A percentile compares a stretch with the other conserved stretches of the same genome.
Evolutionary conservation across 257 asterid genomes (phyloP).

Genomic region (Phtheirospermum japonicum): DNA sequence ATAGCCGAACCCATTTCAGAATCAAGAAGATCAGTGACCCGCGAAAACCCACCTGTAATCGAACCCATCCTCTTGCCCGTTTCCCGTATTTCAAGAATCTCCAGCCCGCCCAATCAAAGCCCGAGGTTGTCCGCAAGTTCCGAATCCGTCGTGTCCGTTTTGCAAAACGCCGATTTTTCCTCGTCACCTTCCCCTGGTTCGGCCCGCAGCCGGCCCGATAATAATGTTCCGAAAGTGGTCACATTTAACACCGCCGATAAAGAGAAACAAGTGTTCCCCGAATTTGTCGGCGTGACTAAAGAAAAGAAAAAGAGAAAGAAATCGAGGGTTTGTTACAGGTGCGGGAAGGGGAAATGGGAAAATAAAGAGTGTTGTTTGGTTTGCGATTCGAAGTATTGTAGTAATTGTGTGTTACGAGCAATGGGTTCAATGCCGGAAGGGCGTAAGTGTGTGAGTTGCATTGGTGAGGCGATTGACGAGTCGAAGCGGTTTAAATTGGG

Average conservation of each 20-base stretch:
- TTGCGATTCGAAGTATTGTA: constrained; percentile 72
- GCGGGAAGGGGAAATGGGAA: constrained; percentile 17
- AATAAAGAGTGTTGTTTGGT: constrained; percentile 19
- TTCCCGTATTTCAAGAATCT: constrained; percentile 55
- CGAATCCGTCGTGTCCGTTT: constrained; percentile 72
- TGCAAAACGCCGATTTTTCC: constrained; percentile 60
- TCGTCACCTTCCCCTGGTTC: constrained; percentile 75
- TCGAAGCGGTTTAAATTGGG: constrained; percentile 63
- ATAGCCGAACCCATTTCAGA: constrained; percentile 60
- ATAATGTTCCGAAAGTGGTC: constrained; percentile 22
- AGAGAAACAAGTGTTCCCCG: background rate
- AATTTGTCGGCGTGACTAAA: background rate
- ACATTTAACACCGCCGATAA: background rate
- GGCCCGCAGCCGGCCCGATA: constrained; percentile 35
- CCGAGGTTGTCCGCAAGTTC: constrained; percentile 69
- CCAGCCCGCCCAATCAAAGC: constrained; percentile 54
- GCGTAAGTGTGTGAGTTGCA: constrained; percentile 83
- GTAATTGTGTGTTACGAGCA: constrained; percentile 82
- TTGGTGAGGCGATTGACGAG: constrained; percentile 79
- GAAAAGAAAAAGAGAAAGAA: constrained; percentile 49
- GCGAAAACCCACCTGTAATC: constrained; percentile 44
- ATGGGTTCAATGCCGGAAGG: constrained; percentile 99
- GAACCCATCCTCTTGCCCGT: constrained; percentile 71
- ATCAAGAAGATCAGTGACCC: constrained; percentile 43
- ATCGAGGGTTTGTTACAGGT: constrained; percentile 39